phyloP scores from a whole-genome alignment of 805 yeast species.

The Cephaloascus fragrans region DNA sequence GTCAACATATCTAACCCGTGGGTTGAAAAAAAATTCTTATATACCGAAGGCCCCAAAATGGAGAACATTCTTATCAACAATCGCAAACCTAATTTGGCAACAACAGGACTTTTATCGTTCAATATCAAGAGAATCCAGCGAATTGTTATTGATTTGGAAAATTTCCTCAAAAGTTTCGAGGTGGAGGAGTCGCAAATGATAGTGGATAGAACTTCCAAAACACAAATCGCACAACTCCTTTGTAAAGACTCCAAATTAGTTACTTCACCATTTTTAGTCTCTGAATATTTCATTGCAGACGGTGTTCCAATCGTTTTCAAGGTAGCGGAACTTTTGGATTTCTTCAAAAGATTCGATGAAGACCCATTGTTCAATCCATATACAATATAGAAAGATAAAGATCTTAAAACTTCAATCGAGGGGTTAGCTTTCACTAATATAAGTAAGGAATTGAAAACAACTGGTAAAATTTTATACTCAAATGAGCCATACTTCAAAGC shows the following conservation, averaged over 20 bases:
- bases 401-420: slow-evolving; percentile 42
- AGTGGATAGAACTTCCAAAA: slow-evolving; percentile 25
- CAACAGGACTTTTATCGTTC: slow-evolving; percentile 24
- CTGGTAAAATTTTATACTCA: slow-evolving; percentile 22
- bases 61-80: slow-evolving; percentile 41
- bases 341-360: not conserved
- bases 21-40: slow-evolving; percentile 38
- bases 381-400: slow-evolving; percentile 40
- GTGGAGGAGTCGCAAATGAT: slow-evolving; percentile 30
- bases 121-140: slow-evolving; percentile 57
- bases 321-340: not conserved
- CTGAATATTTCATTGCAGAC: no score
- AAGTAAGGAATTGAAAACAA: slow-evolving; percentile 26
- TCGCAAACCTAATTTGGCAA: slow-evolving; percentile 27
- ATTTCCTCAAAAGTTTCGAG: slow-evolving; percentile 29
- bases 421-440: slow-evolving; percentile 35
- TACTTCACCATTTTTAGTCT: no score
- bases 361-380: slow-evolving; percentile 32
- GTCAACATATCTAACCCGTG: slow-evolving; percentile 42
- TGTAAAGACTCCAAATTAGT: slow-evolving; percentile 4
- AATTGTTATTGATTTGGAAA: slow-evolving; percentile 45
- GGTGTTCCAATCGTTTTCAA: not conserved
- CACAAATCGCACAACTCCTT: slow-evolving; percentile 18
- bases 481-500: slow-evolving; percentile 34
- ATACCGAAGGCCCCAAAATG: slow-evolving; percentile 34